Evolutionary conservation across 1,284 basidiomycete species (phyloP).

Genomic region (Retiboletus fuscus): DNA sequence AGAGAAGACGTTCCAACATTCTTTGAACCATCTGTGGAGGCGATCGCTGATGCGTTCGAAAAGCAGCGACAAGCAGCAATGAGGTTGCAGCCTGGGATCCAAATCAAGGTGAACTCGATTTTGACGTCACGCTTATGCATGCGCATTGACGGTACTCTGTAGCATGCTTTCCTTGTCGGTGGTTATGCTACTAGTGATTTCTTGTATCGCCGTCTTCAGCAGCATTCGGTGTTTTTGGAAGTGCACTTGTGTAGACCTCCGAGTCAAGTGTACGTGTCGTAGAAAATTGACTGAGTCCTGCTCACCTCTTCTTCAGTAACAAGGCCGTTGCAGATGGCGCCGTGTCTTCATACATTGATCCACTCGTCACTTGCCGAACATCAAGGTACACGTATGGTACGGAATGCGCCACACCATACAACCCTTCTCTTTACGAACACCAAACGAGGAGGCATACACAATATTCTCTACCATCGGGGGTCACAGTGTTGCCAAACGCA

Average conservation of each 20-base stretch:
- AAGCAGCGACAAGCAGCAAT: conserved; percentile 45
- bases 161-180: conserved; percentile 50
- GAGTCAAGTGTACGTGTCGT: conserved; percentile 50
- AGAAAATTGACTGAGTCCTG: neutral
- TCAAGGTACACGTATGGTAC: conserved; percentile 59
- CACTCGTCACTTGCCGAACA: conserved; percentile 58
- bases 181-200: conserved; percentile 65
- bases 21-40: conserved; percentile 60
- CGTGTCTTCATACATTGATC: conserved; percentile 62
- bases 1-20: conserved; percentile 56
- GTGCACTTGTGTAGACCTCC: conserved; percentile 53
- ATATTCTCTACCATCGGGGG: conserved; percentile 32
- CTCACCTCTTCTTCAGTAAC: conserved; percentile 52
- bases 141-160: neutral
- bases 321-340: no score
- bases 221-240: conserved; percentile 43
- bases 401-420: conserved; percentile 42
- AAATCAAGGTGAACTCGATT: conserved; percentile 45
- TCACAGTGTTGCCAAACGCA: conserved; percentile 32
- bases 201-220: conserved; percentile 54
- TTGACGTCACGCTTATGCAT: neutral
- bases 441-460: conserved; percentile 33
- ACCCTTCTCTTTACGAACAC: conserved; percentile 51
- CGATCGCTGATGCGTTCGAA: conserved; percentile 54
- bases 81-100: conserved; percentile 30